Conservation (phyloP, 2,329 filamentous ascomycete species). For the Microascus cirrosus region DNA sequence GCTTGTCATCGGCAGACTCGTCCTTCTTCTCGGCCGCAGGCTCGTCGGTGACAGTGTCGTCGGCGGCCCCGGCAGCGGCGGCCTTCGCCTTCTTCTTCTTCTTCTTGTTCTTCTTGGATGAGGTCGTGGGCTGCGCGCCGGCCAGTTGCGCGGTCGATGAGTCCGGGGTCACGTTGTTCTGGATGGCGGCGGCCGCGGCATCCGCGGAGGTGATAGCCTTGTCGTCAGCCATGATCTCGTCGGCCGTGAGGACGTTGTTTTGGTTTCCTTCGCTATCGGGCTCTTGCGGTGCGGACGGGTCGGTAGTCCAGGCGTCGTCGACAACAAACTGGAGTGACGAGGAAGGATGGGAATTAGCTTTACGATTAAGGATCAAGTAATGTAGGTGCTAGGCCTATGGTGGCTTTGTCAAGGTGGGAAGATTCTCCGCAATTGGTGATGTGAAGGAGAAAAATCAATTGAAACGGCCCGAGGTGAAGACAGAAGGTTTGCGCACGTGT, state of each 20-base stretch:
- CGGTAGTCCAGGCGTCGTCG: conserved; percentile 80
- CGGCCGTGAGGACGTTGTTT: conserved; percentile 80
- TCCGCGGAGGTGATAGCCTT: neutral
- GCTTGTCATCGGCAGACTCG: conserved; percentile 5
- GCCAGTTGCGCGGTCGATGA: conserved; percentile 64
- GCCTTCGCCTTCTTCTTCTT: conserved; percentile 13
- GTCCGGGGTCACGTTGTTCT: conserved; percentile 58
- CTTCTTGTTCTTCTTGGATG: conserved; percentile 36
- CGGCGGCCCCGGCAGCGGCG: neutral
- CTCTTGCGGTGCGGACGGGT: conserved; percentile 71
- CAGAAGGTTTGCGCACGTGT: neutral
- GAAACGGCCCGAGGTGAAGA: neutral
- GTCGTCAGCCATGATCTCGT: conserved; percentile 46
- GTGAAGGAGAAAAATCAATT: neutral
- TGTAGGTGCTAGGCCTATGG: neutral
- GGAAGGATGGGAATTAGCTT: conserved; percentile 22
- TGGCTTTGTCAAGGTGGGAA: neutral
- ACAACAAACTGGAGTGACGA: conserved; percentile 62
- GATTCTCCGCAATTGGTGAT: neutral
- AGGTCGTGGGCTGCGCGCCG: conserved; percentile 20
- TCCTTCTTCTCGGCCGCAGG: neutral
- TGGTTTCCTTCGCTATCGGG: conserved; percentile 73
- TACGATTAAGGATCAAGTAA: neutral
- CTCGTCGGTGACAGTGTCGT: neutral
- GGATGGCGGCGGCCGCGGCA: conserved; percentile 20